Conservation (phyloP, 176 grass and related monocot species). For the Carex littledalei region DNA sequence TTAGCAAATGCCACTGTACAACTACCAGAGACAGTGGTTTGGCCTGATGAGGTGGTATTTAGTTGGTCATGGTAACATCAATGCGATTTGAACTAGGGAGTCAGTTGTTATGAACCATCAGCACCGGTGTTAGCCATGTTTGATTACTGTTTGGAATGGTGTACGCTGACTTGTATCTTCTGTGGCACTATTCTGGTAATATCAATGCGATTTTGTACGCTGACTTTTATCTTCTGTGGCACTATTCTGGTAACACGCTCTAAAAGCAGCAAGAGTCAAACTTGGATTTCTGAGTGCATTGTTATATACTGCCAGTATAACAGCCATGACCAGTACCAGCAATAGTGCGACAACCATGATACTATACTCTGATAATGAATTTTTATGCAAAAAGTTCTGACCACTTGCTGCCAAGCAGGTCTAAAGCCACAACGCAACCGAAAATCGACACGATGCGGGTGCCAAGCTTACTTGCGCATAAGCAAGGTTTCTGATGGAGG, state of each 20-base stretch:
- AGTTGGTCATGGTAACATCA: neutral
- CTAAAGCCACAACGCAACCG: slow-evolving; percentile 46
- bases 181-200: neutral
- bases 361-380: neutral
- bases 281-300: neutral
- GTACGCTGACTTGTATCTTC: neutral
- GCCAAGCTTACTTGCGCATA: slow-evolving; percentile 63
- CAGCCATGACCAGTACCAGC: neutral
- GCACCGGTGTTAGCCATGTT: neutral
- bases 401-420: neutral
- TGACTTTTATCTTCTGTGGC: neutral
- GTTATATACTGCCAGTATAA: neutral
- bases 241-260: neutral
- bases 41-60: neutral
- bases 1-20: neutral
- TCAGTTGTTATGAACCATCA: neutral
- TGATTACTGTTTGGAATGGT: neutral
- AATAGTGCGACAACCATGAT: neutral
- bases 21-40: neutral
- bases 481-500: slow-evolving; percentile 28
- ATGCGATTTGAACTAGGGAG: neutral
- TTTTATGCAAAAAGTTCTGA: neutral
- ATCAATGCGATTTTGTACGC: too few species aligned
- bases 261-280: neutral
- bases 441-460: slow-evolving; percentile 64